Evolutionary conservation across 192 early-diverging fungal genomes (phyloP).

Genomic region (Coemansia furcata): DNA sequence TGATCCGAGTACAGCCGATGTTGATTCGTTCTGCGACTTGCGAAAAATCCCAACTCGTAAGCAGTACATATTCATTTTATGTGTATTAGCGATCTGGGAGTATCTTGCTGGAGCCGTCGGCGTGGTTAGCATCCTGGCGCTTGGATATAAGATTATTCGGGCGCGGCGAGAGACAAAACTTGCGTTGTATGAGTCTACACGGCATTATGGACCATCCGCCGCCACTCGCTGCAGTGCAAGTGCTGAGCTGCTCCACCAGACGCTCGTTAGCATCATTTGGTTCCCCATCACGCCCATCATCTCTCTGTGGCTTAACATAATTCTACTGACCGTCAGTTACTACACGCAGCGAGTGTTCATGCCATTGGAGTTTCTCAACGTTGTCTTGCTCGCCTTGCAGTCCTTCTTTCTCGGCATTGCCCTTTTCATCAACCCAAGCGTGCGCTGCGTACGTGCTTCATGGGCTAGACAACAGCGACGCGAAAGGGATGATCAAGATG

Average conservation of each 20-base stretch:
- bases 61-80: slow-evolving; percentile 15
- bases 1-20: not conserved
- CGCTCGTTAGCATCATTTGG: slow-evolving; percentile 36
- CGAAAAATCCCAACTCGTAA: not conserved
- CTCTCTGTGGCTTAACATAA: slow-evolving; percentile 36
- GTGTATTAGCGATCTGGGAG: slow-evolving; percentile 18
- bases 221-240: not conserved
- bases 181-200: slow-evolving; percentile 1
- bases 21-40: slow-evolving; percentile 13
- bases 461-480: slow-evolving; percentile 4
- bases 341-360: slow-evolving; percentile 15
- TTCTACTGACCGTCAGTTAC: slow-evolving; percentile 20
- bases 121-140: slow-evolving; percentile 11
- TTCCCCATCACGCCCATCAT: slow-evolving; percentile 37
- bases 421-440: slow-evolving; percentile 28
- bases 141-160: slow-evolving; percentile 19
- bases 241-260: slow-evolving; percentile 20
- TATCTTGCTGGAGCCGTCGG: slow-evolving; percentile 32
- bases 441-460: slow-evolving; percentile 1
- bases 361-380: slow-evolving; percentile 29
- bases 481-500: not conserved
- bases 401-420: slow-evolving; percentile 33
- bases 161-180: slow-evolving; percentile 16
- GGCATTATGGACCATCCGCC: slow-evolving; percentile 7
- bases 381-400: slow-evolving; percentile 28